These are phyloP conservation scores for Cutaneotrichosporon mucoides DNA, from an alignment of 1,284 basidiomycete species.

Conservation along the genomic window DNA sequence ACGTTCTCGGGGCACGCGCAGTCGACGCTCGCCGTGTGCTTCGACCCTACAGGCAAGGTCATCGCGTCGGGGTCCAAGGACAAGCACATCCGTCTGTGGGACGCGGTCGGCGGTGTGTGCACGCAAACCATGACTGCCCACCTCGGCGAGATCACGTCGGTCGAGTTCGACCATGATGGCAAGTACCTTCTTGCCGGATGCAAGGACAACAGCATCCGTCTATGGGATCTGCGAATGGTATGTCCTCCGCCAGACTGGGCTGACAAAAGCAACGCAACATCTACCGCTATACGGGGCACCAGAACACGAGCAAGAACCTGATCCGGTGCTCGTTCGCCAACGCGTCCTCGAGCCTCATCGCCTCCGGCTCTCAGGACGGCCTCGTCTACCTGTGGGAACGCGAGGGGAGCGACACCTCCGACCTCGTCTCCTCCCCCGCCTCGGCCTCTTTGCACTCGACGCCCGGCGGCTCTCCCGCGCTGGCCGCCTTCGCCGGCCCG, in stretches of 20 bases:
- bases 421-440: too few species aligned
- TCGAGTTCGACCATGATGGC: constrained; percentile 51
- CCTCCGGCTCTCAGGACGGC: constrained; percentile 51
- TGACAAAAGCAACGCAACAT: constrained; percentile 49
- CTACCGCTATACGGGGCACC: constrained; percentile 52
- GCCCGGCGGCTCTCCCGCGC: neutral
- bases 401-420: constrained; percentile 18
- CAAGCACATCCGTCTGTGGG: constrained; percentile 53
- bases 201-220: constrained; percentile 52
- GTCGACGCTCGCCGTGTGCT: constrained; percentile 50
- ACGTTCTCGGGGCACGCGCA: constrained; percentile 54
- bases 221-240: constrained; percentile 50
- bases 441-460: neutral
- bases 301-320: constrained; percentile 54
- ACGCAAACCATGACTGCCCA: constrained; percentile 50
- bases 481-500: neutral
- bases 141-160: constrained; percentile 52
- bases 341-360: constrained; percentile 41
- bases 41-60: constrained; percentile 50
- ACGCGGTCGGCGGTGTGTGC: constrained; percentile 51
- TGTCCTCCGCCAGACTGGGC: too few species aligned
- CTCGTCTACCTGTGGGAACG: constrained; percentile 44
- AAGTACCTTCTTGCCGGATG: constrained; percentile 51
- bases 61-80: constrained; percentile 53
- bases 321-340: constrained; percentile 51